A percentile compares a stretch with the other conserved stretches of the same genome.
phyloP scores from a whole-genome alignment of 2,329 filamentous ascomycete species.

The Hypoxylon sp. region DNA sequence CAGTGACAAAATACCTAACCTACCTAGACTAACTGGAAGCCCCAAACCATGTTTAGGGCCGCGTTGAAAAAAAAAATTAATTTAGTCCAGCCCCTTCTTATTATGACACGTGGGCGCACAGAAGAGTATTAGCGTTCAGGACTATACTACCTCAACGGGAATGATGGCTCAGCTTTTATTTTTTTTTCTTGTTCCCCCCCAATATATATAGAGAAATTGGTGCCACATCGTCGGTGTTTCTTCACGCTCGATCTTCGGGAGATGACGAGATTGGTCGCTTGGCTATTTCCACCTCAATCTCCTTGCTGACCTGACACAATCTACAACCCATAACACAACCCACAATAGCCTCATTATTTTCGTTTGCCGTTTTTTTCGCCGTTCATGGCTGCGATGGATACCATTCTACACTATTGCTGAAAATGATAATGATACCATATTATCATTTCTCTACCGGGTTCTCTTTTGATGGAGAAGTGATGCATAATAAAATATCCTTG shows the following conservation, averaged over 20 bases:
- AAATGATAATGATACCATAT: too few species aligned
- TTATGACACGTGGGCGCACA: slow-evolving; percentile 43
- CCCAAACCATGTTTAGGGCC: slow-evolving; percentile 28
- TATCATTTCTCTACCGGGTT: slow-evolving; percentile 24
- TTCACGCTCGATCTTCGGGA: slow-evolving; percentile 45
- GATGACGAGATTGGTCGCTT: slow-evolving; percentile 46
- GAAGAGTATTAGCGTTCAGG: slow-evolving; percentile 35
- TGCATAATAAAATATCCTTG: slow-evolving; percentile 1
- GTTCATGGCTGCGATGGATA: too few species aligned
- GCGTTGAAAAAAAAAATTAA: too few species aligned
- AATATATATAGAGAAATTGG: slow-evolving; percentile 37
- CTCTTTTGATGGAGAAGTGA: too few species aligned
- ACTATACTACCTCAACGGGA: slow-evolving; percentile 38
- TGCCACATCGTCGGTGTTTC: slow-evolving; percentile 46
- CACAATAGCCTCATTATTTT: slow-evolving; percentile 26
- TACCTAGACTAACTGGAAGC: too few species aligned
- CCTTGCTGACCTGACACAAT: slow-evolving; percentile 32
- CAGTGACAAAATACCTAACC: slow-evolving; percentile 29
- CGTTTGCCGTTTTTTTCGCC: slow-evolving; percentile 9
- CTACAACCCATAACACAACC: too few species aligned
- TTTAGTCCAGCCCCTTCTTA: slow-evolving; percentile 35
- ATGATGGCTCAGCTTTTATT: slow-evolving; percentile 33
- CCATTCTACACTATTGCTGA: slow-evolving; percentile 26
- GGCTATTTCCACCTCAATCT: slow-evolving; percentile 37
- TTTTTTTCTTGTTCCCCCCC: slow-evolving; percentile 23